Percentiles rank a stretch among this genome's conserved stretches.
phyloP scores from a whole-genome alignment of 108 stramenopile species.

The Conticribra guillardii region DNA sequence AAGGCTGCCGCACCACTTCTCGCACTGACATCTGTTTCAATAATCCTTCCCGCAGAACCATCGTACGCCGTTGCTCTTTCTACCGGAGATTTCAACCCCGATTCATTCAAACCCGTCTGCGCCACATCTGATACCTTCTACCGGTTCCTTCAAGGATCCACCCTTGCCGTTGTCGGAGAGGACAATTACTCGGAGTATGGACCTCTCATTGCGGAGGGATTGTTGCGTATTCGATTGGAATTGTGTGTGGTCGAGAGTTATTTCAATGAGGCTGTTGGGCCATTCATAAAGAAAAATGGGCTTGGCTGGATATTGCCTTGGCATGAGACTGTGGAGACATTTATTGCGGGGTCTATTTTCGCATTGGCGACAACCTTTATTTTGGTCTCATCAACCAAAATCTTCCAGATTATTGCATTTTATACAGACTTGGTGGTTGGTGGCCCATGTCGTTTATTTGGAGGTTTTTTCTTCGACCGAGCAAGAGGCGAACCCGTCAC shows the following conservation, averaged over 20 bases:
- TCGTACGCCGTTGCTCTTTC: conserved; percentile 20
- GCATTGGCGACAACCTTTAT: conserved; percentile 92
- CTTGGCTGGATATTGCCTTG: conserved; percentile 87
- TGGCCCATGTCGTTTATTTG: conserved; percentile 74
- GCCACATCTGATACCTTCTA: conserved; percentile 86
- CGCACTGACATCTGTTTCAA: conserved; percentile 7
- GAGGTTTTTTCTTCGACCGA: conserved; percentile 85
- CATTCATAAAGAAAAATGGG: conserved; percentile 89
- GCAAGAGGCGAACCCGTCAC: conserved; percentile 88
- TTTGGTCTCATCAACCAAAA: conserved; percentile 90
- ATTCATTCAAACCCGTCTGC: conserved; percentile 87
- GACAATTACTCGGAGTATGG: conserved; percentile 91
- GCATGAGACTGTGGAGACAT: conserved; percentile 92
- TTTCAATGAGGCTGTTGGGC: conserved; percentile 93
- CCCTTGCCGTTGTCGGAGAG: conserved; percentile 76
- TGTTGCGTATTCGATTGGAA: conserved; percentile 89
- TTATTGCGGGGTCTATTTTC: conserved; percentile 92
- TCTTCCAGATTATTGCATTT: conserved; percentile 85
- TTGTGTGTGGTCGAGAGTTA: conserved; percentile 93
- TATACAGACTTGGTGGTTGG: conserved; percentile 84
- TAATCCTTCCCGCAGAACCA: background rate
- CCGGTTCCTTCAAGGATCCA: conserved; percentile 72
- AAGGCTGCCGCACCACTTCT: conserved; percentile 12
- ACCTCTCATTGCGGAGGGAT: conserved; percentile 89
- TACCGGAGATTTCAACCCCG: conserved; percentile 71